phyloP scores from a whole-genome alignment of 352 stramenopile species.

The Globisporangium viniferum region DNA sequence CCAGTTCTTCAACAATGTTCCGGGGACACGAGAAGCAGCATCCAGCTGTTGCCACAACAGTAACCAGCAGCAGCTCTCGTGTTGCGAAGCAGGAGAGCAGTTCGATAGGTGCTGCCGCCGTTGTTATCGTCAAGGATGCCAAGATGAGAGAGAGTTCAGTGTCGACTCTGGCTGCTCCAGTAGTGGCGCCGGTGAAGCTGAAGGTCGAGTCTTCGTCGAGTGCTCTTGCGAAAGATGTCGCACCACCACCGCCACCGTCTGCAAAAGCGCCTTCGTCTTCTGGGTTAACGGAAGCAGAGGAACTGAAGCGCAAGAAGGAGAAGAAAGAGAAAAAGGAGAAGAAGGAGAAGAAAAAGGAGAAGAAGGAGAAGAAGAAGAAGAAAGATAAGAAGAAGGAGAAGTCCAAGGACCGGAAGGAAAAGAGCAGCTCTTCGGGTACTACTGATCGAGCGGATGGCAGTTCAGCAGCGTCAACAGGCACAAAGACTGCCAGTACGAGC shows the following conservation, averaged over 20 bases:
- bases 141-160: neutral
- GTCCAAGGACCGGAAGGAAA: constrained; percentile 32
- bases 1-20: constrained; percentile 7
- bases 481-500: constrained; percentile 1
- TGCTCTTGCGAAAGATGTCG: neutral
- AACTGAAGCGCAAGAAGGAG: constrained; percentile 50
- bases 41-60: neutral
- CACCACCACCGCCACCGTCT: neutral
- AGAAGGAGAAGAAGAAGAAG: constrained; percentile 54
- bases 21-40: neutral
- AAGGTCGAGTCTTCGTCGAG: neutral
- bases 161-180: neutral
- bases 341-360: constrained; percentile 68
- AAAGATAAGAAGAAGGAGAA: constrained; percentile 63
- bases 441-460: constrained; percentile 27
- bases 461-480: constrained; percentile 9
- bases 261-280: neutral
- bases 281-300: constrained; percentile 5
- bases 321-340: constrained; percentile 69
- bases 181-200: neutral
- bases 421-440: constrained; percentile 16
- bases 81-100: constrained; percentile 8
- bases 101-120: neutral
- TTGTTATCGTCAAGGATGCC: neutral
- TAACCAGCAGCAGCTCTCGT: neutral